Evolutionary conservation across 2,329 filamentous ascomycete species (phyloP), one percentile per base, ranked within the genome.

Genomic region (Gliomastix tumulicola): DNA sequence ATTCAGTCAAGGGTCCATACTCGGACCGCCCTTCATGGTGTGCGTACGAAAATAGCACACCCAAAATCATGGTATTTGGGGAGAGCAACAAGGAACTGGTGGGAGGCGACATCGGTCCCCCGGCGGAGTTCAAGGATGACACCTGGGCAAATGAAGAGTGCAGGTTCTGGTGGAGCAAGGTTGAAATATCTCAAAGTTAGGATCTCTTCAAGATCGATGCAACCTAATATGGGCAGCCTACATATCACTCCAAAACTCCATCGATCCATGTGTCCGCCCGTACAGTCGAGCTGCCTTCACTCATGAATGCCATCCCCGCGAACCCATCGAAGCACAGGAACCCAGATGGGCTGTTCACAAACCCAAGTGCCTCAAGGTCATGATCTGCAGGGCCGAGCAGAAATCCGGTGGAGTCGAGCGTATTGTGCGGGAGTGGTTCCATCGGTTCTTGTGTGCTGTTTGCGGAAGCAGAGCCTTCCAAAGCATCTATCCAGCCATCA

Each of bases 91-190:
- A 69, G 41, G 68, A 71, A 44, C 48, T 69, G 7, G 59, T 70
- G 30, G 68, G 68, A 0, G 68, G 67, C 1, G 38, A 49, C 5
- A 44, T 65, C 44, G 3, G 28, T 9, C 51, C 51, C 3, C 38
- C 61, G 2, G 62, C 69, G 0, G 53, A 59, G 32, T 47, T 66
- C 25, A 46, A 53, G 5, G 49, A 53, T 8, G 67, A 70, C 44
- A 44, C 48, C 1, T 71, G 66, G 64, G 59, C 54, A 3, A 51
- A 51, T 4, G 51, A 57, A 25, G 59, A 71, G 42, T 66, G 60
- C 7, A 50, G 63, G 15, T 72, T 71, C 39, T 71, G 68, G 68
- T 69, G 58, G 59, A 58, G 51, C 28, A 62, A 62, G 37, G 59
- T 62, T 2, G 54, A 56, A 21, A 48, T 59, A 11, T 60, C 57